Percentiles rank a stretch among this genome's conserved stretches.
Evolutionary conservation across 495 filamentous ascomycete species (phyloP).

Genomic region (Sordaria brevicollis): DNA sequence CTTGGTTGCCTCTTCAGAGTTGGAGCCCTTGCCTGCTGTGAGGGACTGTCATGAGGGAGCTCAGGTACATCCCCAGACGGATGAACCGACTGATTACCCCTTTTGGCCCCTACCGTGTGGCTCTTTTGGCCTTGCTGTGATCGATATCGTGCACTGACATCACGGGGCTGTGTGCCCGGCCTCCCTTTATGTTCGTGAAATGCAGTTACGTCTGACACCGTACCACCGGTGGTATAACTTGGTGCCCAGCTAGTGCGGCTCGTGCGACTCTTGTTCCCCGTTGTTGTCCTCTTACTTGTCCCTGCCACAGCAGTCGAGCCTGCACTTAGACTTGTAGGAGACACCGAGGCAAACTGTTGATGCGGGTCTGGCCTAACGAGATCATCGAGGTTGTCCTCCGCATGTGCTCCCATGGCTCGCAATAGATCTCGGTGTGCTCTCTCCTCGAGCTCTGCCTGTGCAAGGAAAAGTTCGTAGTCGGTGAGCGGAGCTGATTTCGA

Average conservation of each 20-base stretch:
- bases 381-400: neutral
- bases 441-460: slow-evolving; percentile 17
- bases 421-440: slow-evolving; percentile 7
- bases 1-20: slow-evolving; percentile 16
- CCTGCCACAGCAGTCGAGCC: slow-evolving; percentile 2
- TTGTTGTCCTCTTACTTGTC: neutral
- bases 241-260: slow-evolving; percentile 10
- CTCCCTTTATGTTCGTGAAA: neutral
- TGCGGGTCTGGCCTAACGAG: slow-evolving; percentile 13
- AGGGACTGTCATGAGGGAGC: neutral
- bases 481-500: neutral
- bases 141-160: neutral
- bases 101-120: neutral
- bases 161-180: neutral
- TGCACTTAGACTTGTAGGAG: neutral
- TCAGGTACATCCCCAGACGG: neutral
- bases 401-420: neutral
- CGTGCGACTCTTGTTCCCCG: neutral
- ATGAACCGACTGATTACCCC: neutral
- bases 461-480: slow-evolving; percentile 22
- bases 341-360: slow-evolving; percentile 5
- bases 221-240: neutral
- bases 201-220: neutral
- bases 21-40: neutral
- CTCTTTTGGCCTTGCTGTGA: neutral